phyloP scores from a whole-genome alignment of 768 basidiomycete species.

The Lactifluus subvellereus region DNA sequence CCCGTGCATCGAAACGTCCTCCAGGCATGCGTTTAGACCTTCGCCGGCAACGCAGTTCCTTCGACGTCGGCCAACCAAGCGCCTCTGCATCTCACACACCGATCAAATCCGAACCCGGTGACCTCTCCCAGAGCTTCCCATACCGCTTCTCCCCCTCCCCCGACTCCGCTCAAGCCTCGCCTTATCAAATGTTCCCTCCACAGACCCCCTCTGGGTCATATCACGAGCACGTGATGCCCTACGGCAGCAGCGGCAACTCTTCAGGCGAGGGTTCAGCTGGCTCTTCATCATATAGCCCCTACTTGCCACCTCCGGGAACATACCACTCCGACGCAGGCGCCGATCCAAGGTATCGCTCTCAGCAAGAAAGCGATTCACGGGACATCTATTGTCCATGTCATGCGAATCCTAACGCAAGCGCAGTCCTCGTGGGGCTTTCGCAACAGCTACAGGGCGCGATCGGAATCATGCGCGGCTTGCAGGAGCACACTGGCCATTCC shows the following conservation, averaged over 20 bases:
- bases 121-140: constrained; percentile 22
- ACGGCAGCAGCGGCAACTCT: constrained; percentile 10
- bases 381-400: constrained; percentile 22
- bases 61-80: constrained; percentile 26
- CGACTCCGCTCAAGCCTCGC: constrained; percentile 24
- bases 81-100: constrained; percentile 41
- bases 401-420: constrained; percentile 21
- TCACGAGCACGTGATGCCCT: constrained; percentile 15
- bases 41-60: constrained; percentile 26
- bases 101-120: constrained; percentile 38
- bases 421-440: constrained; percentile 16
- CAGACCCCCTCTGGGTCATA: constrained; percentile 10
- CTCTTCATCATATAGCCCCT: constrained; percentile 25
- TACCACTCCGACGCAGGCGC: constrained; percentile 18
- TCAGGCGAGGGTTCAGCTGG: constrained; percentile 22
- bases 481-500: constrained; percentile 19
- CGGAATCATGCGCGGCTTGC: constrained; percentile 20
- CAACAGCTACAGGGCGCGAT: constrained; percentile 22
- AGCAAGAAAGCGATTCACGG: constrained; percentile 12
- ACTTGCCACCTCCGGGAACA: constrained; percentile 20
- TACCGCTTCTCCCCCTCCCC: constrained; percentile 27
- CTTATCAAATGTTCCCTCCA: constrained; percentile 24
- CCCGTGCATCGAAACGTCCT: constrained; percentile 66
- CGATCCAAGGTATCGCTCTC: constrained; percentile 19
- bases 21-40: constrained; percentile 27